Evolutionary conservation across 176 grass and related monocot species (phyloP).

Genomic region (Juncus inflexus): DNA sequence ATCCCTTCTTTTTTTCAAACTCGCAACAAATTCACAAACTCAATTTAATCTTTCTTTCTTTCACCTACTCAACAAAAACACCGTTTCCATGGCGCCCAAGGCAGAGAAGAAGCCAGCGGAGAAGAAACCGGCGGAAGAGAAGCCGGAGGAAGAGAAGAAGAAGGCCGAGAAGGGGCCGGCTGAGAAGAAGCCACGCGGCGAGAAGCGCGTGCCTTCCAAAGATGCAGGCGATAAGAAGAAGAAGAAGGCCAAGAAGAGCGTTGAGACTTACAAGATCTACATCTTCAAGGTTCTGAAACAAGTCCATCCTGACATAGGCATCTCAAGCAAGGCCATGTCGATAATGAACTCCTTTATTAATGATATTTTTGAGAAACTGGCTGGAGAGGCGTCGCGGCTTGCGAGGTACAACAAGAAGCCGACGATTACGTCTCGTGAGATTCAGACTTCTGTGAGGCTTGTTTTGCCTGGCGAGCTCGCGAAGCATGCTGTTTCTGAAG

Average conservation of each 20-base stretch:
- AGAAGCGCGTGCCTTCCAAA: constrained; percentile 31
- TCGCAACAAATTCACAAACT: background rate
- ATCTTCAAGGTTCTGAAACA: constrained; percentile 38
- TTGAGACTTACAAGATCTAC: constrained; percentile 16
- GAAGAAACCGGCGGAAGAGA: constrained; percentile 24
- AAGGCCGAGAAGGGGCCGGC: background rate
- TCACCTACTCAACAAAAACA: background rate
- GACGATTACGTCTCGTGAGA: constrained; percentile 2
- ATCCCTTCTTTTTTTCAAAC: background rate
- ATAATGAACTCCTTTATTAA: too few species aligned
- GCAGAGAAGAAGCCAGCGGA: constrained; percentile 44
- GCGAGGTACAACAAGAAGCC: too few species aligned
- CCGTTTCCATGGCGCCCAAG: constrained; percentile 33
- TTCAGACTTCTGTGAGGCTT: constrained; percentile 31
- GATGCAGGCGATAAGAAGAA: constrained; percentile 30
- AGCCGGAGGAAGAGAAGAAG: constrained; percentile 9
- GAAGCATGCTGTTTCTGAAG: constrained; percentile 36
- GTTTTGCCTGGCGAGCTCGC: constrained; percentile 32
- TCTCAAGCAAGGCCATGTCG: constrained; percentile 34
- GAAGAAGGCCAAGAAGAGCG: too few species aligned
- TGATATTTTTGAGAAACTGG: too few species aligned
- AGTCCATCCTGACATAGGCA: constrained; percentile 33
- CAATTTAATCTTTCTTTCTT: background rate
- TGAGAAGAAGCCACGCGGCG: constrained; percentile 30
- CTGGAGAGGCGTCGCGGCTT: too few species aligned